A percentile compares a stretch with the other conserved stretches of the same genome.
Evolutionary conservation across 352 stramenopile species (phyloP).

Genomic region (Globisporangium mamillatum): DNA sequence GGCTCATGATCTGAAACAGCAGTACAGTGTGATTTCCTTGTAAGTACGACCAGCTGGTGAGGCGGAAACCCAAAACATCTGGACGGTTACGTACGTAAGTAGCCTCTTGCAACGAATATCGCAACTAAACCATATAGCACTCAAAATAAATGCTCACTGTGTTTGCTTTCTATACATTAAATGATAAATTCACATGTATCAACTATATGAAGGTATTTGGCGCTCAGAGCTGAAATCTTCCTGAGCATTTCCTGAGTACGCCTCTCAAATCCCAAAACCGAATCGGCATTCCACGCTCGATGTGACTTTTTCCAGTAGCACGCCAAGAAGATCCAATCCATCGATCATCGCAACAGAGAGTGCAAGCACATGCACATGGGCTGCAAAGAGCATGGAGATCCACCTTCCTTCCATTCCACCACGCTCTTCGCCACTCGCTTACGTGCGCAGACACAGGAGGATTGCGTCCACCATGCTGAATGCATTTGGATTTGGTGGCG

Average conservation of each 20-base stretch:
- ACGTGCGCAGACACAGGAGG: neutral
- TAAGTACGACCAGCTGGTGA: neutral
- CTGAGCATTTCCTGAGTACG: neutral
- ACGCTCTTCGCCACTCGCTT: neutral
- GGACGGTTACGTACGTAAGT: neutral
- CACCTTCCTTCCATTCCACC: neutral
- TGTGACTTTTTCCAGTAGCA: neutral
- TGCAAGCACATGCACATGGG: neutral
- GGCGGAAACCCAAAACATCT: neutral
- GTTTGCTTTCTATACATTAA: neutral
- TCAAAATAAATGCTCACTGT: neutral
- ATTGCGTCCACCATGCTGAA: neutral
- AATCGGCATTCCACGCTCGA: neutral
- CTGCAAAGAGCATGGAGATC: neutral
- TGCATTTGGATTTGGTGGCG: neutral
- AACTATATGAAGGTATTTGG: neutral
- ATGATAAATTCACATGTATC: neutral
- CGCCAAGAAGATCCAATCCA: neutral
- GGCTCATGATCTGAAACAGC: neutral
- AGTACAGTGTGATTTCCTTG: neutral
- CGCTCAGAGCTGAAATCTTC: neutral
- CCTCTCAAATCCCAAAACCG: neutral
- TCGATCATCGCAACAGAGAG: neutral
- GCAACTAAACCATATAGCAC: neutral
- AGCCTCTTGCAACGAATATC: neutral